A percentile compares a stretch with the other conserved stretches of the same genome.
These are phyloP conservation scores for Poterioochromonas sp. DNA, from an alignment of 352 stramenopile species.

Conservation along the genomic window DNA sequence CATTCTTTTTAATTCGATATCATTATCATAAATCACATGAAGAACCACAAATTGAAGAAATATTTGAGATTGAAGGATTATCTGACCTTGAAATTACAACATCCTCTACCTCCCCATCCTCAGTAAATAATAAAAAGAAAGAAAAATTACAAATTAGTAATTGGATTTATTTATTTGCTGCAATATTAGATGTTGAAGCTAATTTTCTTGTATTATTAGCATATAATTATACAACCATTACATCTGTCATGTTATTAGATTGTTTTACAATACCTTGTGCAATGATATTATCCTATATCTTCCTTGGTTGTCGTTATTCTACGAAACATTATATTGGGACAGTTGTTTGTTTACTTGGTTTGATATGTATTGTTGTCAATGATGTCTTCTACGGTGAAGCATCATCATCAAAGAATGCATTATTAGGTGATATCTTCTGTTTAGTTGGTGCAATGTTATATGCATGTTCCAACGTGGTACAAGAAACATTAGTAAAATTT, in stretches of 20 bases:
- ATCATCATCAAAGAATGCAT: background rate
- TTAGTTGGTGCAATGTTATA: slow-evolving; percentile 79
- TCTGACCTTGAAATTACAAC: slow-evolving; percentile 49
- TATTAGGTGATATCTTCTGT: slow-evolving; percentile 71
- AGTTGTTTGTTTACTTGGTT: slow-evolving; percentile 66
- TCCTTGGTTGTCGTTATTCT: slow-evolving; percentile 65
- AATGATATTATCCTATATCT: slow-evolving; percentile 78
- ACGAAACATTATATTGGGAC: slow-evolving; percentile 61
- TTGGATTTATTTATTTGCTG: slow-evolving; percentile 79
- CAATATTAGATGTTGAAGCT: slow-evolving; percentile 82
- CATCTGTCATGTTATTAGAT: slow-evolving; percentile 86
- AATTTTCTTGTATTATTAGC: slow-evolving; percentile 70
- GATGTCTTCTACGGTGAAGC: slow-evolving; percentile 52
- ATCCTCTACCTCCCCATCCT: background rate
- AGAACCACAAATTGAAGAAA: background rate
- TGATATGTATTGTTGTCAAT: slow-evolving; percentile 67
- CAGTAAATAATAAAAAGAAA: background rate
- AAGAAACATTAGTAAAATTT: slow-evolving; percentile 61
- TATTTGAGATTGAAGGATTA: slow-evolving; percentile 34
- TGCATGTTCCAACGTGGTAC: slow-evolving; percentile 77
- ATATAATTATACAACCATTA: slow-evolving; percentile 89
- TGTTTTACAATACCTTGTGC: slow-evolving; percentile 87
- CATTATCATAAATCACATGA: background rate
- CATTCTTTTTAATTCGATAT: slow-evolving; percentile 36
- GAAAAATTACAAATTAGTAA: background rate